Evolutionary conservation across 2,329 filamentous ascomycete species (phyloP).

Genomic region (Diaporthe capsici): DNA sequence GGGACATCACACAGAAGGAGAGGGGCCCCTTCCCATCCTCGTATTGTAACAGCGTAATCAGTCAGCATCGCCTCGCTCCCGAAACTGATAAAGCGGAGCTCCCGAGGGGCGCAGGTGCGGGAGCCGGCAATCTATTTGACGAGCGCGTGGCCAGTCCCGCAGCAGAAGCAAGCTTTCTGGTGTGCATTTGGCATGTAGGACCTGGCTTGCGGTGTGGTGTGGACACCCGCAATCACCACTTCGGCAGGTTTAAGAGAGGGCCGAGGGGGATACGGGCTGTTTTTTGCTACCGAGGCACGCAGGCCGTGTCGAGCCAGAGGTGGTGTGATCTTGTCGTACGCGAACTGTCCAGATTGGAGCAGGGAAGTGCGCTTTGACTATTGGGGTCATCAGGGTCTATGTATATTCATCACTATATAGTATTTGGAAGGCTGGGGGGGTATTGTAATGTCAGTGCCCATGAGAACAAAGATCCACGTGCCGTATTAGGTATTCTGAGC

Average conservation of each 20-base stretch:
- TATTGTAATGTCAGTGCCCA: conserved; percentile 18
- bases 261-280: neutral
- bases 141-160: neutral
- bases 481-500: conserved; percentile 22
- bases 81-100: neutral
- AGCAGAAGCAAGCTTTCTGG: neutral
- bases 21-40: neutral
- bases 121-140: conserved; percentile 11
- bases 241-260: conserved; percentile 3
- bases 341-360: neutral
- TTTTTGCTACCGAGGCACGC: conserved; percentile 17
- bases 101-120: neutral
- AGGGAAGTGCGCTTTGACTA: conserved; percentile 8
- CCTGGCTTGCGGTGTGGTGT: neutral
- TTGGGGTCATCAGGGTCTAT: conserved; percentile 26
- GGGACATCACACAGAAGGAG: neutral
- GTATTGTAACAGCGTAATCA: conserved; percentile 6
- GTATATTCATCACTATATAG: conserved; percentile 34
- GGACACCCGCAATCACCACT: neutral
- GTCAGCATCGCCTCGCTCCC: conserved; percentile 11
- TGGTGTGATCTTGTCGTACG: conserved; percentile 19
- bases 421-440: conserved; percentile 15
- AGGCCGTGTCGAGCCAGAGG: conserved; percentile 1
- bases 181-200: neutral
- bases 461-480: conserved; percentile 21